These are phyloP conservation scores for Teunomyces lycoperdinae DNA, from an alignment of 805 yeast species.

Conservation along the genomic window DNA sequence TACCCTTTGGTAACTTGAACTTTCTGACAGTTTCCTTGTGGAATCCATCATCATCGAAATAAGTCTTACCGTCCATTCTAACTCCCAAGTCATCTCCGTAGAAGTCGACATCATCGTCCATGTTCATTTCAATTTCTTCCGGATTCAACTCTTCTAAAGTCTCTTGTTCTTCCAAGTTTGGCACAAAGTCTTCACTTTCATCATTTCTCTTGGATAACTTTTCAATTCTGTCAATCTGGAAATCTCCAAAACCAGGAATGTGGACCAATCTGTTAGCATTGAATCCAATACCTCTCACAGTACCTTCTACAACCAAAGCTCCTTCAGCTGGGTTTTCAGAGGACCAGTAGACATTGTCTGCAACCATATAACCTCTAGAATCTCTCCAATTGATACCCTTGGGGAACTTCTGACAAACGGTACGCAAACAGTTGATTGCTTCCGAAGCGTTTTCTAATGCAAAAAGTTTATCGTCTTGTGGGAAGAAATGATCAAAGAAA, in stretches of 20 bases:
- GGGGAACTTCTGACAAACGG: slow-evolving; percentile 82
- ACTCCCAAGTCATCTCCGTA: slow-evolving; percentile 38
- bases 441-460: slow-evolving; percentile 69
- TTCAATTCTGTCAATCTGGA: slow-evolving; percentile 68
- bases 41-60: slow-evolving; percentile 34
- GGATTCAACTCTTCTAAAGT: slow-evolving; percentile 60
- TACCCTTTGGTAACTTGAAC: slow-evolving; percentile 60
- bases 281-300: slow-evolving; percentile 84
- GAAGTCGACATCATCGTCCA: slow-evolving; percentile 24
- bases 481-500: slow-evolving; percentile 42
- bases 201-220: slow-evolving; percentile 30
- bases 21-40: slow-evolving; percentile 18
- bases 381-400: slow-evolving; percentile 89
- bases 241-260: slow-evolving; percentile 88
- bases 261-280: slow-evolving; percentile 76
- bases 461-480: slow-evolving; percentile 74
- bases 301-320: slow-evolving; percentile 67
- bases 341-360: slow-evolving; percentile 56
- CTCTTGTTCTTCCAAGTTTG: slow-evolving; percentile 47
- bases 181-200: slow-evolving; percentile 21
- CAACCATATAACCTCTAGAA: slow-evolving; percentile 81
- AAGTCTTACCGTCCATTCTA: slow-evolving; percentile 55
- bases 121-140: slow-evolving; percentile 47
- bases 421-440: slow-evolving; percentile 67
- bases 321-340: slow-evolving; percentile 27